phyloP scores from a whole-genome alignment of 164 flowering plant species.

The Pachysandra terminalis region DNA sequence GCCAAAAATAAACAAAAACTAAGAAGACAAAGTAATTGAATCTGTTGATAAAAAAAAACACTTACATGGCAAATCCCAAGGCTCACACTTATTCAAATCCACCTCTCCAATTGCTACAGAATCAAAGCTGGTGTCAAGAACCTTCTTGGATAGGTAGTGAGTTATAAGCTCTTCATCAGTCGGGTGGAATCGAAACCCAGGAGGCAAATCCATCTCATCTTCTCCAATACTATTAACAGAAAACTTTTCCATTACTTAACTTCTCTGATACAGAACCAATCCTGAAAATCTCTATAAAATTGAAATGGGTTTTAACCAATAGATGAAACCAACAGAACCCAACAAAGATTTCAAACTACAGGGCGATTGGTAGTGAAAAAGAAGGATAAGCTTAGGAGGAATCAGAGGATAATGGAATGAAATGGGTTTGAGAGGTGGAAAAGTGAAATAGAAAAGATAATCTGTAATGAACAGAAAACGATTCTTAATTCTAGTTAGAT shows the following conservation, averaged over 20 bases:
- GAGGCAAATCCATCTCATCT: conserved; percentile 38
- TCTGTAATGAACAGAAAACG: not conserved
- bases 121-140: conserved; percentile 26
- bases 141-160: conserved; percentile 41
- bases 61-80: conserved; percentile 43
- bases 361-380: not conserved
- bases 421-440: not conserved
- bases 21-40: not conserved
- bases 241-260: conserved; percentile 26
- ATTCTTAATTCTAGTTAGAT: not conserved
- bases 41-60: not conserved
- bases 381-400: too few relatives aligned
- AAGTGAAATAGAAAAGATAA: not conserved
- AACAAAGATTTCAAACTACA: too few relatives aligned
- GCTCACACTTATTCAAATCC: conserved; percentile 59
- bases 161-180: conserved; percentile 47
- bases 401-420: not conserved
- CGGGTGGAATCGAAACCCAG: conserved; percentile 49
- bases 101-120: conserved; percentile 43
- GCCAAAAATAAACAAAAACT: not conserved
- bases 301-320: not conserved
- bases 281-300: not conserved
- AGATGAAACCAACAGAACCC: too few relatives aligned
- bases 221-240: conserved; percentile 17
- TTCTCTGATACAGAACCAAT: not conserved